Conservation (phyloP, 2,329 filamentous ascomycete genomes). For the Penicillium sp. region DNA sequence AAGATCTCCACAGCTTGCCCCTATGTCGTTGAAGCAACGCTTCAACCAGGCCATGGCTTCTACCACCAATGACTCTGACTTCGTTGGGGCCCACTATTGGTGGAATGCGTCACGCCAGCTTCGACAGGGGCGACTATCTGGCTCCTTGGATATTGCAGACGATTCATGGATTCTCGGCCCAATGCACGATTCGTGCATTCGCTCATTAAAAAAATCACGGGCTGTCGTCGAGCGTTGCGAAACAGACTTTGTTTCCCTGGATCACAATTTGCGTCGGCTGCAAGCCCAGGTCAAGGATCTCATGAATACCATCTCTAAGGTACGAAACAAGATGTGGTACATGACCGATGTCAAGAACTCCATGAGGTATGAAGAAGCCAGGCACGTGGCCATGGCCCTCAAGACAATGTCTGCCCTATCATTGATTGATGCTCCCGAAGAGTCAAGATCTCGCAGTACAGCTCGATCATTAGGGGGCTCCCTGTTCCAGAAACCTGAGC, state of each 20-base stretch:
- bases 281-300: constrained; percentile 73
- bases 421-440: constrained; percentile 27
- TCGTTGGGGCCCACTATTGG: constrained; percentile 79
- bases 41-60: constrained; percentile 71
- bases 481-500: constrained; percentile 77
- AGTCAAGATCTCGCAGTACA: constrained; percentile 41
- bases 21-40: constrained; percentile 34
- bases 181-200: constrained; percentile 63
- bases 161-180: constrained; percentile 70
- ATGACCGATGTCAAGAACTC: constrained; percentile 91
- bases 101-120: constrained; percentile 80
- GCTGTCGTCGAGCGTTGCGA: constrained; percentile 39
- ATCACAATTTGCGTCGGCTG: constrained; percentile 76
- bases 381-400: constrained; percentile 80
- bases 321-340: constrained; percentile 99
- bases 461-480: constrained; percentile 53
- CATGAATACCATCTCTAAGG: constrained; percentile 70
- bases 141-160: constrained; percentile 53
- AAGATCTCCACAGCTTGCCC: constrained; percentile 2
- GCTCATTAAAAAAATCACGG: constrained; percentile 33
- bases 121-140: constrained; percentile 59
- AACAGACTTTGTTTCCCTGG: constrained; percentile 70
- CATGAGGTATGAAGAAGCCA: constrained; percentile 80
- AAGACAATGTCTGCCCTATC: constrained; percentile 72
- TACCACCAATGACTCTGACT: constrained; percentile 77